Conservation (phyloP, 257 asterid species). For the Przewalskia tangutica region DNA sequence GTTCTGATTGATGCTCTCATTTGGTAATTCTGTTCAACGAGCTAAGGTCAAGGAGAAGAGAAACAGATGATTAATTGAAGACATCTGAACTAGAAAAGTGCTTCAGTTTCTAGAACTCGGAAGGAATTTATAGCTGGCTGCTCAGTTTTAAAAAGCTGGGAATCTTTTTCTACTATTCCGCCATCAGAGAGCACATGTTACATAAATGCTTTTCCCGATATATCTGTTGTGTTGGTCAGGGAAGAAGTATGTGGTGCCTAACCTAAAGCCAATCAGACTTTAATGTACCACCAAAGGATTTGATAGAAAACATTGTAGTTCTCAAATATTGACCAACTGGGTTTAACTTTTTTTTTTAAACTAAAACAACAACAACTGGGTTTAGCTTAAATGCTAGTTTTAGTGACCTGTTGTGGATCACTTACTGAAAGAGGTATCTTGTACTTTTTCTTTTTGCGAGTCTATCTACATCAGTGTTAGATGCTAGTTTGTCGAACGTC, state of each 20-base stretch:
- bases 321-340: not conserved
- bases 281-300: not conserved
- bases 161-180: not conserved
- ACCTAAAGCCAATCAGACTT: not conserved
- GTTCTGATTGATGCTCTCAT: not conserved
- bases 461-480: not conserved
- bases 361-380: no score
- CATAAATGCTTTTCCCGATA: not conserved
- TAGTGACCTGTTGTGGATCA: not conserved
- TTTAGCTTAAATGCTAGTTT: not conserved
- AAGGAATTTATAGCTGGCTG: not conserved
- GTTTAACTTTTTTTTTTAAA: not conserved
- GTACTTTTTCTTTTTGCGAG: not conserved
- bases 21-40: not conserved
- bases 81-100: not conserved
- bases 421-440: not conserved
- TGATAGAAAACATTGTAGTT: not conserved
- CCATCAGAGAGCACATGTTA: not conserved
- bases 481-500: not conserved
- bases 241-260: not conserved
- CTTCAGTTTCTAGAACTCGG: not conserved
- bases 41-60: not conserved
- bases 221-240: not conserved
- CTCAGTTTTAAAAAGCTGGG: not conserved
- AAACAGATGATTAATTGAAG: not conserved